Conservation (phyloP, 179 eudicot species). For the Silene noctiflora region DNA sequence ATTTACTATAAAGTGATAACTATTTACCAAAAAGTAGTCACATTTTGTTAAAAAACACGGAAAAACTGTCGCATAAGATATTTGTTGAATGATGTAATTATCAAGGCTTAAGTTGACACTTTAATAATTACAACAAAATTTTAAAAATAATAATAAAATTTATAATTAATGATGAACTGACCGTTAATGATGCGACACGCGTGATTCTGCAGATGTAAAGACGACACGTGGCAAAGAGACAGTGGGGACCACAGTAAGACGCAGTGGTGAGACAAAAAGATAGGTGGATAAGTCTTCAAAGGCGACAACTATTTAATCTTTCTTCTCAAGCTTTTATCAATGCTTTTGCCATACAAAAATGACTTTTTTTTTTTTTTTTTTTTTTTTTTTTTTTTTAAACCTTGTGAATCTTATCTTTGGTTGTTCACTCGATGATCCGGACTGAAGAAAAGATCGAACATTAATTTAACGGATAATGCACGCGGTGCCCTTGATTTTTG, state of each 20-base stretch:
- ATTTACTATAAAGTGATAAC: too few species aligned
- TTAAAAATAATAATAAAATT: neutral
- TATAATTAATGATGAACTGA: neutral
- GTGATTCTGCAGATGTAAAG: neutral
- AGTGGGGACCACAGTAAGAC: conserved; percentile 36
- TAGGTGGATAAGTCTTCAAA: conserved; percentile 17
- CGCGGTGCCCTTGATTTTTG: too few species aligned
- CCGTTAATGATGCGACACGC: conserved; percentile 33
- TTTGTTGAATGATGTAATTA: neutral
- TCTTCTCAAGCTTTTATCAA: conserved; percentile 15
- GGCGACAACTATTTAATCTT: conserved; percentile 15
- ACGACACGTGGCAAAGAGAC: conserved; percentile 28
- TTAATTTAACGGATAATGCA: too few species aligned
- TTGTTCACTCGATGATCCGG: too few species aligned
- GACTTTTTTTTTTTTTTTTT: too few species aligned
- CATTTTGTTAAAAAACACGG: too few species aligned
- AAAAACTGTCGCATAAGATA: too few species aligned
- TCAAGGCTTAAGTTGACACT: neutral
- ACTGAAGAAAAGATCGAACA: too few species aligned
- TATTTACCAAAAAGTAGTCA: too few species aligned
- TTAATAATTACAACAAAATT: neutral
- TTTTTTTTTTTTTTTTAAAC: too few species aligned
- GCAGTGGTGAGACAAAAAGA: conserved; percentile 26
- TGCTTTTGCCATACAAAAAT: conserved; percentile 4
- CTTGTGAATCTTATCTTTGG: too few species aligned